Evolutionary conservation across 116 monocot species (phyloP), one percentile per base, ranked within the genome.

Genomic region (Cymodocea nodosa): DNA sequence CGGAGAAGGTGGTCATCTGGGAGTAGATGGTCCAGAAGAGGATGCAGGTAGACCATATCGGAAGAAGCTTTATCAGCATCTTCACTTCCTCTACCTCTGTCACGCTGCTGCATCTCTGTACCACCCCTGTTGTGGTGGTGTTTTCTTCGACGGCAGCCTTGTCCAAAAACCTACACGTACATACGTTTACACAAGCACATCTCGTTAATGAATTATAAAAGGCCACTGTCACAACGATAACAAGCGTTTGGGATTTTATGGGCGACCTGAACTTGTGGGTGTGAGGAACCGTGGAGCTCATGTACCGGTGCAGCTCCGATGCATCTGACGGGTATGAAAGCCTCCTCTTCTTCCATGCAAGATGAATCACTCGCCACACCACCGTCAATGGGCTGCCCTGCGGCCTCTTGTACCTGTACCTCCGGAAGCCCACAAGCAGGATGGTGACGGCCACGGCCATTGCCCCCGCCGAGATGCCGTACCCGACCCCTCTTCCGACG

Each of bases 1-100:
- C 87, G 37, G 82, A 83, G 76, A 87, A 82, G 35, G 87, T 83
- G 67, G 70, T 82, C 80, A 87, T 78, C 68, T 87, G 83, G 48
- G 87, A 74, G 56, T 83, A 83, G 50, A 78, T 35, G 3, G 80
- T 82, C 80, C 82, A 87, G 78, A 83, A 87, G 50, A 87, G 65
- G 51, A 83, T 87, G 56, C 74, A 69, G 23, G 80, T 83, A 16
- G 82, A 74, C 87, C 87, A 83, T 50, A 87, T 75, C 0, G 87
- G 87, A 24, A 87, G 72, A 4, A 87, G 80, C 63, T 72, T 73
- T 10, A 80, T 59, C 35, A 87, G 59, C 83, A 82, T 80, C 68
- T 87, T 87, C 62, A 83, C 83, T 67, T 87, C 87, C 72, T 87
- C 87, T 4, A 87, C 76, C 19, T 78, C 24, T 20, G 78, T 80